phyloP scores from a whole-genome alignment of 148 eudicot species.

The Arbutus unedo region DNA sequence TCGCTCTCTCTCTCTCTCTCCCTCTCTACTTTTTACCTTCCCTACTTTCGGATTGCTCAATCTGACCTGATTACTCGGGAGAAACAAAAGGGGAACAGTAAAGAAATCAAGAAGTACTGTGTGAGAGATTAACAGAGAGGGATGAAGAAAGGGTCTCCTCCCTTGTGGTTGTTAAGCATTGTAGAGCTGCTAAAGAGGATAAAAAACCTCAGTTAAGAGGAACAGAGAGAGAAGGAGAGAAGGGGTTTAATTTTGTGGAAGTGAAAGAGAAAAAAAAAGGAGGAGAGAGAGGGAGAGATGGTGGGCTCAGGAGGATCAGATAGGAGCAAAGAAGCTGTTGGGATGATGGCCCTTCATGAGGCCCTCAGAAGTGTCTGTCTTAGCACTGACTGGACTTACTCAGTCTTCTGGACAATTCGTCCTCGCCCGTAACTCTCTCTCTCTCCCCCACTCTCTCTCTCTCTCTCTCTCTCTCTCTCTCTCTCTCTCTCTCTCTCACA shows the following conservation, averaged over 20 bases:
- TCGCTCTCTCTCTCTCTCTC: conserved; percentile 14
- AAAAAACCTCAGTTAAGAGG: conserved; percentile 11
- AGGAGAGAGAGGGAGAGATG: conserved; percentile 35
- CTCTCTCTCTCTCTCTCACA: background rate
- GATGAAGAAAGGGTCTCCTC: conserved; percentile 22
- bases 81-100: conserved; percentile 3
- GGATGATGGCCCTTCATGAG: conserved; percentile 99
- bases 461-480: conserved; percentile 8
- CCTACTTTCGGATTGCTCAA: conserved; percentile 5
- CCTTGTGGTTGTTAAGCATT: conserved; percentile 29
- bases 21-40: conserved; percentile 7
- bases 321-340: conserved; percentile 91
- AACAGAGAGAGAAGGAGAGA: conserved; percentile 10
- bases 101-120: background rate
- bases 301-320: conserved; percentile 75
- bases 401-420: conserved; percentile 97
- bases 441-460: conserved; percentile 14
- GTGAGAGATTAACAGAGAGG: background rate
- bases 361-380: conserved; percentile 79
- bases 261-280: conserved; percentile 5
- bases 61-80: conserved; percentile 14
- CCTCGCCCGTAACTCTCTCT: conserved; percentile 69
- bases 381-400: conserved; percentile 96
- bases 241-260: conserved; percentile 16
- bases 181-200: conserved; percentile 16